Base-by-base conservation (phyloP, 73 alveolate genomes). In the Uronychia binucleata region DNA sequence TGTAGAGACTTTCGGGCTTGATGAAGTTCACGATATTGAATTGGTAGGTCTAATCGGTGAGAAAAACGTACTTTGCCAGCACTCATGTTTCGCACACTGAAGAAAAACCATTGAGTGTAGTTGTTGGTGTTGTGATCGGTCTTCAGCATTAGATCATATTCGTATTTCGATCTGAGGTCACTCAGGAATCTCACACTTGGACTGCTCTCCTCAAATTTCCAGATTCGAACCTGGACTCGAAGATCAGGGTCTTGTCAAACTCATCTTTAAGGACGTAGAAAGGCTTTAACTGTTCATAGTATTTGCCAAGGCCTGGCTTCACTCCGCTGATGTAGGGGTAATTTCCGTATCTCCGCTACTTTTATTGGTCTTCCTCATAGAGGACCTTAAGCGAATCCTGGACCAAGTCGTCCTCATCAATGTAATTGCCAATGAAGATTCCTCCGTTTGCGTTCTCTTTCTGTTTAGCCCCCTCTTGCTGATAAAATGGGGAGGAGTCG, bases 181-280 rank as follows among this genome's bases (percentile, higher is more conserved):
- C 5, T 46, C n/a, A 46, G 19, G 67, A 19, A 46, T 46, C 5
- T 46, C 19, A 46, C 67, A 84, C 74, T 78, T 96, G 92, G 26
- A 95, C 90, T 0, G 97, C 99, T 57, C 97, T 93, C 57, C 97
- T 89, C 13, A 99, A 92, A 93, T 99, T 98, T 34, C 99, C 99
- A 34, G 99, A 91, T 88, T 98, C 99, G 90, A 98, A 98, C 77
- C 99, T 96, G 79, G 99, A 93, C 89, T 98, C 99, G 90, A 98
- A n/a, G n/a, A 94, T 86, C 74, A 97, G 59, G 31, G 99, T 98
- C 57, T 90, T 87, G 93, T 98, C 99, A 28, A 88, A 93, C 31
- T 84, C 86, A 30, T 88, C 81, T 57, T 95, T 74, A 31, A 92
- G 93, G n/a, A 79, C 86, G 81, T 95, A 95, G 75, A 74, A 95